Conservation (phyloP, 345 rosid species). For the Lumnitzera racemosa region DNA sequence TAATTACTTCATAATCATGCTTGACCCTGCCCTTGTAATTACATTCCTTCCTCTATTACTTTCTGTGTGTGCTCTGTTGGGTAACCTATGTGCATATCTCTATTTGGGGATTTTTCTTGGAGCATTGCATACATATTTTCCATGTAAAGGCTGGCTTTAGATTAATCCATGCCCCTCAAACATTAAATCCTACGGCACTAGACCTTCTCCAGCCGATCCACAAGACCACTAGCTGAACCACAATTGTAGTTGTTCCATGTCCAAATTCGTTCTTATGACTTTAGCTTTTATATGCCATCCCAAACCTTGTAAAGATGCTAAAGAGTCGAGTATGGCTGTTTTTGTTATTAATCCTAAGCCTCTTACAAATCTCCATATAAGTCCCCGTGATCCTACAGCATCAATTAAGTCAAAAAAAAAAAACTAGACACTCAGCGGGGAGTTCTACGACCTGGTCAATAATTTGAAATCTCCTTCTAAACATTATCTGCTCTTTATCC, state of each 20-base stretch:
- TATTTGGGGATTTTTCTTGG: too few species aligned
- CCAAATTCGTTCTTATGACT: constrained; percentile 72
- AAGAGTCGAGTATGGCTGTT: constrained; percentile 57
- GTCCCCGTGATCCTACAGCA: constrained; percentile 72
- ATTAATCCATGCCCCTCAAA: too few species aligned
- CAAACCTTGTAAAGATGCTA: constrained; percentile 59
- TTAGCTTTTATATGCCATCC: constrained; percentile 70
- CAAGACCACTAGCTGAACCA: constrained; percentile 35
- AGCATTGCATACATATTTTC: too few species aligned
- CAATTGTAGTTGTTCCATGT: constrained; percentile 44
- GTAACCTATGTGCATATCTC: too few species aligned
- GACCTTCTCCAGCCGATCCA: constrained; percentile 22
- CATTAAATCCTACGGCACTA: too few species aligned
- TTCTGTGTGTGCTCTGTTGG: too few species aligned
- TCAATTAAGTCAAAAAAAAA: constrained; percentile 83
- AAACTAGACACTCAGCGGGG: constrained; percentile 70
- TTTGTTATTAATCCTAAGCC: constrained; percentile 82
- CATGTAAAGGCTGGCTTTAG: too few species aligned
- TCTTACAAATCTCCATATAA: constrained; percentile 66
- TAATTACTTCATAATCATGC: too few species aligned
- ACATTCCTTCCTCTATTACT: too few species aligned
- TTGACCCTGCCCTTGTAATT: too few species aligned
- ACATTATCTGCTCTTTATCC: constrained; percentile 39
- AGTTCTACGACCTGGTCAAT: constrained; percentile 76
- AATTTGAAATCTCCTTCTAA: constrained; percentile 53